phyloP scores from a whole-genome alignment of 192 early-diverging fungal genomes.

The Umbelopsis isabellina region DNA sequence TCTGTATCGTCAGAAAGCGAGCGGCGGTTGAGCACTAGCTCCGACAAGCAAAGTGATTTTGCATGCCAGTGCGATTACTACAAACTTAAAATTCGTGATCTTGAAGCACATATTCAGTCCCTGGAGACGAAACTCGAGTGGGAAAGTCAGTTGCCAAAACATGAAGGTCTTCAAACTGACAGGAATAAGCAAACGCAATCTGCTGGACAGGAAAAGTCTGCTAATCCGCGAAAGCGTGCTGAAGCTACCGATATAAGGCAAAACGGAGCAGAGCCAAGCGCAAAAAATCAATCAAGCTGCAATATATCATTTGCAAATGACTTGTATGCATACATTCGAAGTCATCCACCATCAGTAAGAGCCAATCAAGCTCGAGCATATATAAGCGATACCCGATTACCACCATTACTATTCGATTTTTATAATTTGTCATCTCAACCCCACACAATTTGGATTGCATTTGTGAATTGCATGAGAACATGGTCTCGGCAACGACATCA shows the following conservation, averaged over 20 bases:
- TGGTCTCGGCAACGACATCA: slow-evolving; percentile 10
- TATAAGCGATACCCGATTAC: slow-evolving; percentile 16
- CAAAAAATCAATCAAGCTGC: neutral
- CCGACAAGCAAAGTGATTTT: neutral
- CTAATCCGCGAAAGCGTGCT: neutral
- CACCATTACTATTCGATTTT: slow-evolving; percentile 15
- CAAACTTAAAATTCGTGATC: slow-evolving; percentile 8
- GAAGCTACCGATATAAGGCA: neutral
- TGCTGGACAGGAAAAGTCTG: slow-evolving; percentile 23
- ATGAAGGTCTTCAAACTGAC: neutral
- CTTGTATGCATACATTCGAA: slow-evolving; percentile 17
- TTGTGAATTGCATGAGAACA: slow-evolving; percentile 1
- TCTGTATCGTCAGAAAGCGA: neutral
- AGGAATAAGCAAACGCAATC: slow-evolving; percentile 20
- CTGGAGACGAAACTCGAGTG: neutral
- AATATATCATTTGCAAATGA: slow-evolving; percentile 19
- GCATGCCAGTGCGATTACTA: slow-evolving; percentile 1
- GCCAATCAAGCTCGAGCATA: slow-evolving; percentile 21
- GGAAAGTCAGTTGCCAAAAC: neutral
- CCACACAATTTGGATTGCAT: slow-evolving; percentile 13
- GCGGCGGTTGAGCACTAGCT: slow-evolving; percentile 4
- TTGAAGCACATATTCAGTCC: slow-evolving; percentile 3
- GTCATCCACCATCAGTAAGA: slow-evolving; percentile 9
- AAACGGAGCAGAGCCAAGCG: neutral
- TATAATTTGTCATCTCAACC: slow-evolving; percentile 20